Evolutionary conservation across 805 yeast genomes (phyloP).

Genomic region (Myxozyma lipomycoides): DNA sequence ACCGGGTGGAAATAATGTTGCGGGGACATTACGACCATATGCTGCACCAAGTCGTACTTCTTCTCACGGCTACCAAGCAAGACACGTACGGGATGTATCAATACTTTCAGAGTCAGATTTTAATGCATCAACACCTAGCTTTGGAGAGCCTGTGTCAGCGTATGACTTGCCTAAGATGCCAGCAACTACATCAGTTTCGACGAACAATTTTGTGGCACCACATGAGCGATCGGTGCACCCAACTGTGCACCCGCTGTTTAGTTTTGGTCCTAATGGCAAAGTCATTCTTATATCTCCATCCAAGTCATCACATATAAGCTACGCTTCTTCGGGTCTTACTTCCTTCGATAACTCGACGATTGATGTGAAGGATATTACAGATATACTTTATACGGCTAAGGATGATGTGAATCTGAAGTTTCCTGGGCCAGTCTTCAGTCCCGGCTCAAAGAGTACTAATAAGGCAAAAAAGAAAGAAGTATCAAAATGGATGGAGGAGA

Average conservation of each 20-base stretch:
- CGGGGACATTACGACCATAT: not conserved
- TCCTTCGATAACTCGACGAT: constrained; percentile 36
- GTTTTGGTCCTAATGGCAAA: constrained; percentile 53
- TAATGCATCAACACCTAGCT: not conserved
- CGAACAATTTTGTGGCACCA: constrained; percentile 3
- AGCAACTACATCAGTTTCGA: not conserved
- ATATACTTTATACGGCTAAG: constrained; percentile 28
- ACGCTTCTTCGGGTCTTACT: constrained; percentile 38
- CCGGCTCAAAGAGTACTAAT: constrained; percentile 36
- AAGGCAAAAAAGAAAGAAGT: constrained; percentile 64
- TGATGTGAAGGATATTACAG: constrained; percentile 32
- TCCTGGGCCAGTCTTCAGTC: constrained; percentile 64
- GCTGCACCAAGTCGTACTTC: not conserved
- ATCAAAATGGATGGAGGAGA: constrained; percentile 60
- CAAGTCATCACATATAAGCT: constrained; percentile 14
- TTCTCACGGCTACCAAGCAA: not conserved
- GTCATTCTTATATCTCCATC: constrained; percentile 47
- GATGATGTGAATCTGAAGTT: constrained; percentile 41
- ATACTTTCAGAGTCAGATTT: not conserved
- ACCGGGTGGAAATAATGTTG: not conserved
- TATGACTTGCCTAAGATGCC: not conserved
- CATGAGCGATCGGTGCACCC: not conserved
- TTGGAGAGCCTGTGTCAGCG: not conserved
- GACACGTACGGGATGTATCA: not conserved
- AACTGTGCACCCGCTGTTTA: constrained; percentile 52